Conservation (phyloP, 2,329 filamentous ascomycete genomes). For the Cladophialophora chaetospira region DNA sequence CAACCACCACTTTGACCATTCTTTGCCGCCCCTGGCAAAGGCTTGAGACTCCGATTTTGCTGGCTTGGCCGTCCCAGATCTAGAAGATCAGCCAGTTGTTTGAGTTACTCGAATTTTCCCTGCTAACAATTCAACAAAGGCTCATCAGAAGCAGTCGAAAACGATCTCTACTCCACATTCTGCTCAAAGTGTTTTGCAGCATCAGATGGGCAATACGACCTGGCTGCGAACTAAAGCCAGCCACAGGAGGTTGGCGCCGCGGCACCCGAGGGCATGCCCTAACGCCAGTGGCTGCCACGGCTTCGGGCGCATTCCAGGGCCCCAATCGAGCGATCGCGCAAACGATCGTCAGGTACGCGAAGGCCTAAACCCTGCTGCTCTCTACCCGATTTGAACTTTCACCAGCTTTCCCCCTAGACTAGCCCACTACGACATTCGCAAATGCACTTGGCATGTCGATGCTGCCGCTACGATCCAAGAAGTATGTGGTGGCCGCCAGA, state of each 20-base stretch:
- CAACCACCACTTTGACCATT: conserved; percentile 8
- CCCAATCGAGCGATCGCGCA: conserved; percentile 22
- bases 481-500: conserved; percentile 1
- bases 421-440: background rate
- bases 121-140: background rate
- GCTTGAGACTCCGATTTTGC: background rate
- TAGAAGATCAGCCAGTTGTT: background rate
- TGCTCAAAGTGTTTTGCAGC: no score
- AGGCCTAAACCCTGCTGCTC: background rate
- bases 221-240: background rate
- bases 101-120: no score
- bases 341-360: conserved; percentile 30
- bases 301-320: conserved; percentile 19
- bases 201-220: background rate
- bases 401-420: conserved; percentile 11
- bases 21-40: conserved; percentile 3
- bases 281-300: conserved; percentile 11
- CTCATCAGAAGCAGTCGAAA: background rate
- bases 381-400: conserved; percentile 1
- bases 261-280: background rate
- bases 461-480: conserved; percentile 2
- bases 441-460: conserved; percentile 21
- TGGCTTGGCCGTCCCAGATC: background rate
- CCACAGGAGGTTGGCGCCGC: conserved; percentile 1
- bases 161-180: background rate